Evolutionary conservation across 768 basidiomycete species (phyloP), one percentile per base, ranked within the genome.

Genomic region (Gloeostereum incarnatum): DNA sequence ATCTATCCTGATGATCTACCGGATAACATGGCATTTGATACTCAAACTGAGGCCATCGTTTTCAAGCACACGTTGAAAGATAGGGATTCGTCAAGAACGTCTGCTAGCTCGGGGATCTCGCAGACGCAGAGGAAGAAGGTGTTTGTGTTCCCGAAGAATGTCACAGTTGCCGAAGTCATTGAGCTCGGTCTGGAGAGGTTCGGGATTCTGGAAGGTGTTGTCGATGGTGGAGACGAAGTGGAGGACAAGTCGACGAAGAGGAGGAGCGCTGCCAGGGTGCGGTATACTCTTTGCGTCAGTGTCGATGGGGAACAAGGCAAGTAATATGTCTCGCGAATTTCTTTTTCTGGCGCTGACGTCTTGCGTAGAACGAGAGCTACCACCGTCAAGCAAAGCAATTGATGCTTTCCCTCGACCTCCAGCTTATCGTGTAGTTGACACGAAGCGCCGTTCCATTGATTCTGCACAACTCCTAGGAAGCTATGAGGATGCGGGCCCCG

Each of bases 201-300:
- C 52, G 96, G 96, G 2, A 96, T 99, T 40, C 65, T 75, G 24
- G 94, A 96, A 26, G 96, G 93, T n/a, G 91, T 99, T 2, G 94
- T 98, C 60, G 46, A 70, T 56, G 96, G 96, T 2, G 96, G 96
- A 1, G 96, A 99, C 56, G 94, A 97, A 51, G 75, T 99, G 1
- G 96, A 99, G 58, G 94, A 97, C 54, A 92, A 94, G 55, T 65
- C 80, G 23, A 68, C 74, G 5, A 90, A 91, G 61, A 67, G 92
- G 42, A 69, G 81, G 45, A 94, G 89, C 53, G 66, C 74, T 5
- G 58, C 73, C 6, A 71, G 87, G 41, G 86, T 97, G 24, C 70
- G 90, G 39, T 98, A 98, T 55, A 75, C 75, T n/a, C 61, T 99
- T 39, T 66, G 71, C 8, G 72, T 81, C 17, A 63, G 72, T 46